Conservation (phyloP, 208 protist genomes). For the Acanthamoeba culbertsoni region DNA sequence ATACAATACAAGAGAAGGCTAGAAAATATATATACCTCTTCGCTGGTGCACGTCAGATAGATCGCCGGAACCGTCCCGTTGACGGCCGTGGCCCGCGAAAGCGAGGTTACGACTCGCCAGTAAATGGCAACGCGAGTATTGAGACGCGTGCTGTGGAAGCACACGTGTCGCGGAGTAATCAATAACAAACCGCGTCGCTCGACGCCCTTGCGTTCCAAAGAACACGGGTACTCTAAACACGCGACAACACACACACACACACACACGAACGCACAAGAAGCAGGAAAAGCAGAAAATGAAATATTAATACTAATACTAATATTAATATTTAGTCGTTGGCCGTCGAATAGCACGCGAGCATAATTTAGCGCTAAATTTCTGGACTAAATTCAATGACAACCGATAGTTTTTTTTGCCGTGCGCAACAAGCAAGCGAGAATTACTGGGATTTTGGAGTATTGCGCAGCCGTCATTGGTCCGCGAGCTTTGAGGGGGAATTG, state of each 20-base stretch:
- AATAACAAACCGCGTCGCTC: background rate
- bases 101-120: slow-evolving; percentile 8
- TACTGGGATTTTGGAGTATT: no score
- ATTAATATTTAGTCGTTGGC: no score
- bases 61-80: slow-evolving; percentile 27
- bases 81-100: background rate
- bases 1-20: no score
- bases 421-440: no score
- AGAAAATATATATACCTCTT: background rate
- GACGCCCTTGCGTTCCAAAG: background rate
- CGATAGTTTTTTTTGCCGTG: no score
- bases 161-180: slow-evolving; percentile 28
- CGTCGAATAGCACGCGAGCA: no score
- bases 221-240: slow-evolving; percentile 18
- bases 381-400: no score
- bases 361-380: no score
- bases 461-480: no score
- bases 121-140: slow-evolving; percentile 47
- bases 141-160: background rate
- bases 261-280: background rate
- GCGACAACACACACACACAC: background rate
- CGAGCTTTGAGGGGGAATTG: background rate
- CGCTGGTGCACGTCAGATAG: slow-evolving; percentile 9
- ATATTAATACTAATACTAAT: no score
- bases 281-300: background rate